phyloP scores from a whole-genome alignment of 2,329 filamentous ascomycete genomes.

The Ramichloridium luteum region DNA sequence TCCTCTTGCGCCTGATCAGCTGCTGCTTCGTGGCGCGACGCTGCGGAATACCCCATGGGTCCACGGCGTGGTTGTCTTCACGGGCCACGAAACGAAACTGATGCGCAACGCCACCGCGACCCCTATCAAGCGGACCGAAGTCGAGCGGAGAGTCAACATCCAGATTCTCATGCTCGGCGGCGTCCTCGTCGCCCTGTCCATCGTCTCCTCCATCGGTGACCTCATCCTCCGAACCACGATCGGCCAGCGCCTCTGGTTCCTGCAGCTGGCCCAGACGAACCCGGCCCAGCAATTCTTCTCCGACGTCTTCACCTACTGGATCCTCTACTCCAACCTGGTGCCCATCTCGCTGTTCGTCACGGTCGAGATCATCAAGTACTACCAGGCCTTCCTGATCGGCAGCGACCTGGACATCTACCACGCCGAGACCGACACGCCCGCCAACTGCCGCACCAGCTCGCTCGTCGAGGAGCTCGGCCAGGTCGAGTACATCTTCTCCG shows the following conservation, averaged over 20 bases:
- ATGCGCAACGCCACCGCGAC: constrained; percentile 97
- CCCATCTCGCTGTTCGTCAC: constrained; percentile 98
- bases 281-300: constrained; percentile 68
- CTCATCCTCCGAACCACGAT: constrained; percentile 61
- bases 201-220: constrained; percentile 85
- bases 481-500: constrained; percentile 97
- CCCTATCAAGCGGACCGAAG: constrained; percentile 93
- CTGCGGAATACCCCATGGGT: constrained; percentile 95
- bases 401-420: constrained; percentile 98
- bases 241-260: constrained; percentile 54
- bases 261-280: constrained; percentile 53
- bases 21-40: constrained; percentile 84
- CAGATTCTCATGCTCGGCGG: constrained; percentile 82
- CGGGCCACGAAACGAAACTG: constrained; percentile 93
- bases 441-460: constrained; percentile 90
- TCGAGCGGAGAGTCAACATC: constrained; percentile 85
- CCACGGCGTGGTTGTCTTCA: constrained; percentile 91
- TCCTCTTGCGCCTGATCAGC: constrained; percentile 78
- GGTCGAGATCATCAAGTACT: constrained; percentile 95
- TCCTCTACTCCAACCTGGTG: constrained; percentile 89
- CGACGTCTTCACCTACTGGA: constrained; percentile 97
- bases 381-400: constrained; percentile 93
- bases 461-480: constrained; percentile 94
- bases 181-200: constrained; percentile 71
- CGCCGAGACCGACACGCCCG: constrained; percentile 85